Evolutionary conservation across 352 stramenopile genomes (phyloP), one percentile per base, ranked within the genome.

Genomic region (Globisporangium nodosum): DNA sequence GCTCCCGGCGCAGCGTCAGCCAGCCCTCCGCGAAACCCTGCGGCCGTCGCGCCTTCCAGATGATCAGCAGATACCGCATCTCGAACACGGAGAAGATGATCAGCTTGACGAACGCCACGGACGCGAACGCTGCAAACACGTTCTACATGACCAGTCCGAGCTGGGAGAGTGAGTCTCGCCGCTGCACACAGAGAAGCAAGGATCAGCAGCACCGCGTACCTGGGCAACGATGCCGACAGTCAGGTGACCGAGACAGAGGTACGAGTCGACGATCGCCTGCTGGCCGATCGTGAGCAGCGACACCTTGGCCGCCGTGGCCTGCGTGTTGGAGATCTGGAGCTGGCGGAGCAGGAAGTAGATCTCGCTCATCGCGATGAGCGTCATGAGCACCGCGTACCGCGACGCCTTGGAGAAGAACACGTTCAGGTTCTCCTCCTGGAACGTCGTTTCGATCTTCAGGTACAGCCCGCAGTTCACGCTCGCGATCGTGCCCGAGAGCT

Each of bases 11-110:
- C 49, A 98, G 66, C 30, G 88, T 86, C 37, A 90, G 71, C 86
- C 84, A 96, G 16, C 87, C 87, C n/a, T 94, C 71, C 43, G 79
- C 78, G 52, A 95, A 90, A 56, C 81, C 88, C 63, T 96, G 73
- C 46, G 81, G 81, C 63, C 96, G 81, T 21, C 96, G 69, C 1
- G 96, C 92, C 63, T 98, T 97, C 69, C 96, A 98, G 33, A 99
- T 98, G 56, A 98, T 94, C 43, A 98, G 78, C 76, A 99, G 78
- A 69, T 98, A 99, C 24, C 97, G 97, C 92, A 99, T 98, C 68
- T 99, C 96, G 64, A 99, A 98, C 42, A 99, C 92, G 42, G 94
- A 98, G 66, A 99, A 99, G 54, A 98, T 98, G 50, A 99, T 88
- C 6, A 99, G 78, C 77, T 99, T 98, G 54, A 99, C 97, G 57